Conservation (phyloP, 2,329 filamentous ascomycete genomes). For the Kalmusia sp. region DNA sequence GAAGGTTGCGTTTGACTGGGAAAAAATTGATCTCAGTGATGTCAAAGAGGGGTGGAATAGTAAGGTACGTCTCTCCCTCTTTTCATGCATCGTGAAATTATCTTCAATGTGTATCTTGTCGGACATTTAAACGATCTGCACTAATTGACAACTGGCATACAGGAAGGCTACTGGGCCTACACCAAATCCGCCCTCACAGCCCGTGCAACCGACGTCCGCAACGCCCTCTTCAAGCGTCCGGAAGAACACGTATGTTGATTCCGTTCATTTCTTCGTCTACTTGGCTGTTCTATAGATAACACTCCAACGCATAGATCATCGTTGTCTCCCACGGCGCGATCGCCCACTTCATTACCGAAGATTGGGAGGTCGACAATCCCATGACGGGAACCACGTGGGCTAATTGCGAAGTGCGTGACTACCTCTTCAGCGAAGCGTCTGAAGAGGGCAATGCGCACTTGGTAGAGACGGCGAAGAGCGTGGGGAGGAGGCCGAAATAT, state of each 20-base stretch:
- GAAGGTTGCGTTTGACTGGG: conserved; percentile 55
- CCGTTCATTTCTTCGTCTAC: background rate
- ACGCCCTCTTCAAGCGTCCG: conserved; percentile 33
- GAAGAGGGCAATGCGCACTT: conserved; percentile 37
- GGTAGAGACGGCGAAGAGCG: conserved; percentile 32
- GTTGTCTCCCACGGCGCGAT: conserved; percentile 85
- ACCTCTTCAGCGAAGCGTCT: conserved; percentile 34
- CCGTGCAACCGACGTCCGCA: conserved; percentile 38
- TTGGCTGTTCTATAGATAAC: too few relatives aligned
- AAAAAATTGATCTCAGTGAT: conserved; percentile 65
- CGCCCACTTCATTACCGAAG: conserved; percentile 83
- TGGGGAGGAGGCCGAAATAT: conserved; percentile 21
- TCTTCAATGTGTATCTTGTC: background rate
- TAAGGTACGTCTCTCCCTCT: too few relatives aligned
- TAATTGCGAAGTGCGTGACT: conserved; percentile 45
- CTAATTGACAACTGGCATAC: background rate
- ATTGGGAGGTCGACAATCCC: conserved; percentile 61
- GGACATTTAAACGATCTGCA: conserved; percentile 7
- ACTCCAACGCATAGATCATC: conserved; percentile 69
- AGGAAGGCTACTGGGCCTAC: conserved; percentile 43
- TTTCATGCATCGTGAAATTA: background rate
- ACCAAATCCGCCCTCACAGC: conserved; percentile 33
- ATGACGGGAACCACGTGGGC: conserved; percentile 39
- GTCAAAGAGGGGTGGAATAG: conserved; percentile 74
- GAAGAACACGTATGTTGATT: conserved; percentile 30